Base-by-base conservation (phyloP, 108 stramenopile species). In the Stephanodiscus triporus region DNA sequence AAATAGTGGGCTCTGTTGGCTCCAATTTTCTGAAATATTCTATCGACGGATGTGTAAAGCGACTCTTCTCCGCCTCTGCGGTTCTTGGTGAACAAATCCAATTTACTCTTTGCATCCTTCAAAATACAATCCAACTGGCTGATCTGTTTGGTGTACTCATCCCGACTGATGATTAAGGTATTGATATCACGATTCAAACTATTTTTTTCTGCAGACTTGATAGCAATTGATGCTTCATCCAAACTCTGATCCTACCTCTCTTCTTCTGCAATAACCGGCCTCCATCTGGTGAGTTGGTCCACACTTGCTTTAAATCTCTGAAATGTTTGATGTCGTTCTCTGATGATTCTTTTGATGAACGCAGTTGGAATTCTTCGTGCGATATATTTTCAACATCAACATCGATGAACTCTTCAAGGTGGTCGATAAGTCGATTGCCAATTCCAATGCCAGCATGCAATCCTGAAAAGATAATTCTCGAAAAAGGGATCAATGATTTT, bases 361-460 rank as follows among this genome's bases (percentile, higher is more conserved):
- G 36, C 61, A 29, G 3, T n/a, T n/a, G n/a, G n/a, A n/a, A n/a
- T n/a, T n/a, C n/a, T n/a, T n/a, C n/a, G n/a, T n/a, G n/a, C n/a
- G n/a, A n/a, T n/a, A n/a, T n/a, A n/a, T n/a, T n/a, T n/a, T n/a
- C n/a, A n/a, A n/a, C n/a, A n/a, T n/a, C n/a, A n/a, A n/a, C n/a
- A n/a, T n/a, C n/a, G n/a, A n/a, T n/a, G n/a, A n/a, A n/a, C n/a
- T n/a, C n/a, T n/a, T n/a, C n/a, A n/a, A n/a, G n/a, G n/a, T n/a
- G n/a, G n/a, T n/a, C n/a, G n/a, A n/a, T n/a, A n/a, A n/a, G n/a
- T n/a, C n/a, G n/a, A n/a, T 36, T 42, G 2, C n/a, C n/a, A n/a
- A n/a, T n/a, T n/a, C 61, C 61, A 30, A 62, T 34, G 34, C 20
- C 17, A 4, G 30, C 61, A 34, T 62, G 61, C 61, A 62, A 62